Evolutionary conservation across 2,329 filamentous ascomycete genomes (phyloP).

Genomic region (Neonectria neomacrospora): DNA sequence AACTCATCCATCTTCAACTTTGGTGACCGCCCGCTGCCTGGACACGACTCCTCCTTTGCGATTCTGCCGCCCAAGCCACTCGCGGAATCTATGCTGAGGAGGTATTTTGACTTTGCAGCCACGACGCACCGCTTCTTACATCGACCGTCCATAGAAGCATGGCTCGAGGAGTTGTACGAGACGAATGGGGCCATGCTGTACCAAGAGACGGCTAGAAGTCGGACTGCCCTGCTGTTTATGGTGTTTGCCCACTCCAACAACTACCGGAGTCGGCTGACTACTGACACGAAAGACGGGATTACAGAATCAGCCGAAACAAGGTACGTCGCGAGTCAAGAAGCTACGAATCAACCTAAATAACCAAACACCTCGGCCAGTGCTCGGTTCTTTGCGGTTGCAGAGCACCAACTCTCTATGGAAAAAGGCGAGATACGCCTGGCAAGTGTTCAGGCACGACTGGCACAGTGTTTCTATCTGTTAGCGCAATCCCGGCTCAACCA

Average conservation of each 20-base stretch:
- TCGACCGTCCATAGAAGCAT: slow-evolving; percentile 58
- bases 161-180: slow-evolving; percentile 55
- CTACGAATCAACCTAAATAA: background rate
- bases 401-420: slow-evolving; percentile 51
- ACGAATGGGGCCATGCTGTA: slow-evolving; percentile 41
- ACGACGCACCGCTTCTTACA: slow-evolving; percentile 67
- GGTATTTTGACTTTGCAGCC: slow-evolving; percentile 67
- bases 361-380: slow-evolving; percentile 34
- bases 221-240: slow-evolving; percentile 59
- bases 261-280: slow-evolving; percentile 45
- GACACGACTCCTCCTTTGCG: slow-evolving; percentile 49
- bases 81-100: slow-evolving; percentile 50
- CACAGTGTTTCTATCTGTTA: slow-evolving; percentile 54
- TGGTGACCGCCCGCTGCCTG: slow-evolving; percentile 59
- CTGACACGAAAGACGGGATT: slow-evolving; percentile 27
- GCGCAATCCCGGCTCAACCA: slow-evolving; percentile 57
- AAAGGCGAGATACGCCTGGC: slow-evolving; percentile 50
- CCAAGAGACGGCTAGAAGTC: slow-evolving; percentile 29
- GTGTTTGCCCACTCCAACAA: slow-evolving; percentile 61
- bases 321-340: background rate
- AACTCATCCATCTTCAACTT: slow-evolving; percentile 59
- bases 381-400: slow-evolving; percentile 49
- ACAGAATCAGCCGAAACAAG: slow-evolving; percentile 1
- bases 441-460: slow-evolving; percentile 53
- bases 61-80: slow-evolving; percentile 52